A percentile compares a stretch with the other conserved stretches of the same genome.
phyloP scores from a whole-genome alignment of 345 rosid genomes.

The Hypericum perforatum region DNA sequence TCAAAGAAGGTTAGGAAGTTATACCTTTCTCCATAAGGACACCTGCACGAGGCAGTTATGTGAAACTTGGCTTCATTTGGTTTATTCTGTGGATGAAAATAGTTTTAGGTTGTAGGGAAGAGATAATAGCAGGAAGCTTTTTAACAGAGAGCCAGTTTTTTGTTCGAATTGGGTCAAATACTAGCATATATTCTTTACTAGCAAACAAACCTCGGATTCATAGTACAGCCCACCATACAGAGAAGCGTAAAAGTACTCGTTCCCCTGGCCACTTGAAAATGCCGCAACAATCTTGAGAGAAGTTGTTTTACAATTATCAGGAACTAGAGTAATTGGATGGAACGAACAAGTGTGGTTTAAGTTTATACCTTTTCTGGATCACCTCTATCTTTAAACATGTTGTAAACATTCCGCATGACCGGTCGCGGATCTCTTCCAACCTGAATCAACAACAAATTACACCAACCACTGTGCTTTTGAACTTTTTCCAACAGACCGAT shows the following conservation, averaged over 20 bases:
- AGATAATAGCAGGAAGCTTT: background rate
- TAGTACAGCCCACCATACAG: constrained; percentile 70
- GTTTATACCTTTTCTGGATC: constrained; percentile 72
- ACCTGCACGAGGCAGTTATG: constrained; percentile 44
- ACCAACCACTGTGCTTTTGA: background rate
- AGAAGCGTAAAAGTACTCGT: constrained; percentile 64
- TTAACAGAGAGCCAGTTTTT: too few relatives aligned
- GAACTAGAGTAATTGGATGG: too few relatives aligned
- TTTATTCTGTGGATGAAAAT: constrained; percentile 39
- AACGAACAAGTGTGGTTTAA: background rate
- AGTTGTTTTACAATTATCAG: background rate
- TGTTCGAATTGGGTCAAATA: too few relatives aligned
- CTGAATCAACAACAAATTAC: constrained; percentile 25
- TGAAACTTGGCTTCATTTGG: constrained; percentile 55
- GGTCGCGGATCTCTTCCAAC: constrained; percentile 85
- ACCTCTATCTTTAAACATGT: constrained; percentile 70
- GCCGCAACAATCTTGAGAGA: constrained; percentile 43
- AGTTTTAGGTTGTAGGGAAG: background rate
- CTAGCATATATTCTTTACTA: too few relatives aligned
- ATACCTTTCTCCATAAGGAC: constrained; percentile 75
- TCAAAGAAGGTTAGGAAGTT: background rate
- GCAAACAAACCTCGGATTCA: constrained; percentile 61
- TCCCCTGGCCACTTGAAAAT: constrained; percentile 41
- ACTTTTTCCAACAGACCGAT: too few relatives aligned
- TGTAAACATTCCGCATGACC: constrained; percentile 73